Base-by-base conservation (phyloP, 768 basidiomycete genomes). In the Mycena maculata region DNA sequence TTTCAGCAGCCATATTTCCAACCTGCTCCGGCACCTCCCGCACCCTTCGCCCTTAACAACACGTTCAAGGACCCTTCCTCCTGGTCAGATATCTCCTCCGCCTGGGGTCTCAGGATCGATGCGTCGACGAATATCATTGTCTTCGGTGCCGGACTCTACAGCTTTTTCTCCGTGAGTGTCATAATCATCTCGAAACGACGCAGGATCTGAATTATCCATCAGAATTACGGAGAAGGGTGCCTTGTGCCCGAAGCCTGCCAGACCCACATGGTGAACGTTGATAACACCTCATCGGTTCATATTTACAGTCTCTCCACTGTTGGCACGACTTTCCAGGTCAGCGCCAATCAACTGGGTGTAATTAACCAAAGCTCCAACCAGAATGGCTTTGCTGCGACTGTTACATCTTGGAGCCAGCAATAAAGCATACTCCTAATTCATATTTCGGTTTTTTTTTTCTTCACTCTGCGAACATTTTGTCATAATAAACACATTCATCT, bases 121-220 rank as follows among this genome's bases (percentile, higher is more conserved):
- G 76, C 77, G 10, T 91, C 90, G 0, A 76, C 76, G 0, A 78
- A 90, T 73, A 88, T 92, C 66, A 75, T 88, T 33, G 76, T 92
- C 44, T 92, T 90, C 63, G 91, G 90, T 38, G 90, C 89, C 12
- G 90, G 90, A 0, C 77, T 87, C 25, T 92, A 93, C 78, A 89
- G 87, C 76, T 93, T 92, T 82, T 92, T 89, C 84, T 69, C 77
- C 57, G 68, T 69, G 39, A 63, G 49, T 41, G 23, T 18, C 56
- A 15, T 6, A 27, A 41, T n/a, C 18, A 38, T 6, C n/a, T 36
- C 18, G 36, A 12, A 52, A n/a, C 4, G 27, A 23, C 3, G 5
- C 6, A 4, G 23, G 22, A 15, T 27, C 31, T 63, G 30, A 63
- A 44, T 31, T 25, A 28, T 42, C 18, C 30, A n/a, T 15, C 47